Conservation (phyloP, 1,139 yeast genomes). For the Candida mesenterica region DNA sequence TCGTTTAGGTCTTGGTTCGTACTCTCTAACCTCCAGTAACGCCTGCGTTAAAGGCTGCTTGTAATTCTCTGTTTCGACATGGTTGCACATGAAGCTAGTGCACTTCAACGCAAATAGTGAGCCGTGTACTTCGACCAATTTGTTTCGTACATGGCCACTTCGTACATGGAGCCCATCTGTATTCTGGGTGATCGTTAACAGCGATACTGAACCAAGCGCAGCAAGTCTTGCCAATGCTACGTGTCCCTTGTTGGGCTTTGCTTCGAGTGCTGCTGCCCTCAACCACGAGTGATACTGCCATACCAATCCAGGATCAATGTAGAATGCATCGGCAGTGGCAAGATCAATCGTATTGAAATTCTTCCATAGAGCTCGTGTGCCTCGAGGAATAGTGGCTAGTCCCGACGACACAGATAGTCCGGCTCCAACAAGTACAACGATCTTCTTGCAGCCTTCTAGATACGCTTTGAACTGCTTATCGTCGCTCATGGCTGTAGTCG, state of each 20-base stretch:
- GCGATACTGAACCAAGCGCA: slow-evolving; percentile 31
- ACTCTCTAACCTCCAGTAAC: slow-evolving; percentile 40
- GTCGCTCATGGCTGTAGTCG: slow-evolving; percentile 8
- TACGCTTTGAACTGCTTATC: slow-evolving; percentile 56
- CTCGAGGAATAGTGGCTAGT: slow-evolving; percentile 48
- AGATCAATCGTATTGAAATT: slow-evolving; percentile 76
- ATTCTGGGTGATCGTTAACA: slow-evolving; percentile 75
- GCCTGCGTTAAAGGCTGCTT: slow-evolving; percentile 64
- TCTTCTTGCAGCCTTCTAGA: slow-evolving; percentile 49
- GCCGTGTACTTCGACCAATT: slow-evolving; percentile 73
- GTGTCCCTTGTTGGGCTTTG: slow-evolving; percentile 75
- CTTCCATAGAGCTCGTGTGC: slow-evolving; percentile 75
- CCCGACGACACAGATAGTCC: slow-evolving; percentile 82
- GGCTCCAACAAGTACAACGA: slow-evolving; percentile 80
- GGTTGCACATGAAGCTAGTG: slow-evolving; percentile 72
- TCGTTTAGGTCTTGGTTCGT: slow-evolving; percentile 14
- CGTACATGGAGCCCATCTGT: slow-evolving; percentile 73
- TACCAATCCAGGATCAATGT: slow-evolving; percentile 76
- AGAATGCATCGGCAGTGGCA: slow-evolving; percentile 90
- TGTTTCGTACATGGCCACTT: slow-evolving; percentile 55
- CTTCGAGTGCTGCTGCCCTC: slow-evolving; percentile 60
- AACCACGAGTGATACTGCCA: slow-evolving; percentile 86
- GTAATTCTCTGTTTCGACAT: slow-evolving; percentile 49
- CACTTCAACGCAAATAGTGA: slow-evolving; percentile 70
- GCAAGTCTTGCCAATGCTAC: slow-evolving; percentile 54